Evolutionary conservation across 192 early-diverging fungal species (phyloP).

Genomic region (Entrophospora sp.): DNA sequence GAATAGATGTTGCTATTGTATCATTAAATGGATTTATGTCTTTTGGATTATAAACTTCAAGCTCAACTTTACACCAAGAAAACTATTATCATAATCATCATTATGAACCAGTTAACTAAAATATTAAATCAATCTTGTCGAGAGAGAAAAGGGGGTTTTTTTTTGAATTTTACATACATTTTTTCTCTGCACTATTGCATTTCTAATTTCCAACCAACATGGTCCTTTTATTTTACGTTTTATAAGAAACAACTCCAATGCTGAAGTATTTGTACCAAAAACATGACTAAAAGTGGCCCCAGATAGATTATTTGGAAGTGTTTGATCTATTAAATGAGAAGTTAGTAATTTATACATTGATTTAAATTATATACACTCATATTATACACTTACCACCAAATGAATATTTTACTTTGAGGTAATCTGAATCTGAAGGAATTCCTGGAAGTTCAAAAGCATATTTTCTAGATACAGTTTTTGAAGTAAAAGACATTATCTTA

Average conservation of each 20-base stretch:
- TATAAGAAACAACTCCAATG: slow-evolving; percentile 89
- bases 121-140: not conserved
- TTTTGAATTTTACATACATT: not conserved
- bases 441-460: slow-evolving; percentile 87
- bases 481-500: slow-evolving; percentile 47
- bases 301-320: slow-evolving; percentile 44
- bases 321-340: slow-evolving; percentile 37
- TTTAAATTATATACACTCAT: not conserved
- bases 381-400: slow-evolving; percentile 43
- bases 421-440: slow-evolving; percentile 72
- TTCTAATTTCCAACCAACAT: slow-evolving; percentile 74
- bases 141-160: no score
- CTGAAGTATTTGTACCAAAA: slow-evolving; percentile 80
- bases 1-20: no score
- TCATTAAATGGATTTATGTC: slow-evolving; percentile 49
- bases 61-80: slow-evolving; percentile 88
- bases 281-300: slow-evolving; percentile 73
- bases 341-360: not conserved
- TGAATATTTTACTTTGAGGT: slow-evolving; percentile 80
- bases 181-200: slow-evolving; percentile 26
- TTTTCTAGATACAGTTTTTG: slow-evolving; percentile 61
- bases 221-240: slow-evolving; percentile 96
- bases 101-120: not conserved
- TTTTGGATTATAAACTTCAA: slow-evolving; percentile 63
- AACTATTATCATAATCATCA: no score